Evolutionary conservation across 257 asterid genomes (phyloP), one percentile per base, ranked within the genome.

Genomic region (Solanum raphanifolium): DNA sequence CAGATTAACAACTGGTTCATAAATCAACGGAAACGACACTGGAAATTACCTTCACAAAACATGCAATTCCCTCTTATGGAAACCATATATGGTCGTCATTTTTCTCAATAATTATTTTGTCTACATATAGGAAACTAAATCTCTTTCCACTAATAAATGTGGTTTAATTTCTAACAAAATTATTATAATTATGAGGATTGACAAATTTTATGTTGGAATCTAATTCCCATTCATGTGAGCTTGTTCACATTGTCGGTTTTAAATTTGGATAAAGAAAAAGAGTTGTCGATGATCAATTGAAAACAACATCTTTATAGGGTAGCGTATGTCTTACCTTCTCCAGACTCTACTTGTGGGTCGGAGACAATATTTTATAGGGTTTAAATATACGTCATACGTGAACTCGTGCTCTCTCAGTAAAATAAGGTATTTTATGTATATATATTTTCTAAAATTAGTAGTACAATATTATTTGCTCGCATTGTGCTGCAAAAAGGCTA

Each of bases 1-100:
- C 85, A 79, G 85, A 79, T 79, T 27, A 79, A 79, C 85, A 79
- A 79, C 20, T 79, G 85, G 85, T 79, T 79, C 85, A 27, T 79
- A 7, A 79, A 79, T 79, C 85, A 79, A 62, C 39, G 85, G 1
- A 79, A 79, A 79, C 85, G 85, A 15, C 85, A 79, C 66, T 79
- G 85, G 85, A 79, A 79, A 79, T 52, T 52, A 52, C 66, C 85
- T 79, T 27, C 85, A 43, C 39, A 79, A 16, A 79, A 79, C 85
- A 79, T 27, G 85, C 85, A 43, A 16, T 43, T n/a, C 5, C 18
- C 39, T 27, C 18, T 16, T 43, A 79, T 79, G 66, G 85, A 79
- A 43, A 43, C 25, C 18, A 4, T 79, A 27, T 9, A 79, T 43
- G 85, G 66, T 79, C 85, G 66, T 79, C 85, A 79, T n/a, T 79